Evolutionary conservation across 352 stramenopile species (phyloP), one percentile per base, ranked within the genome.

Genomic region (Phytophthora ramorum): DNA sequence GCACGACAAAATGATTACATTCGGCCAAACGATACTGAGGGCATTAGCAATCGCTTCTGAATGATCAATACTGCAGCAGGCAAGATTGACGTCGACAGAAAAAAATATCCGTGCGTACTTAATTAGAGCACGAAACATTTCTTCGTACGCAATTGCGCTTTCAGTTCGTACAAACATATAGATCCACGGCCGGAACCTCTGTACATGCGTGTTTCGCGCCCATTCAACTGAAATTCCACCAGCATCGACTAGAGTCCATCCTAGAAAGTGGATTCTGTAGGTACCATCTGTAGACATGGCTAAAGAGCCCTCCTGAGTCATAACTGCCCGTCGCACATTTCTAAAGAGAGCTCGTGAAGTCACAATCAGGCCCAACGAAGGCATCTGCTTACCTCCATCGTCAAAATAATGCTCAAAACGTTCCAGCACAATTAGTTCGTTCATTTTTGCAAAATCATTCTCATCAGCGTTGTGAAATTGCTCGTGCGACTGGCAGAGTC

Each of bases 121-220:
- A 5, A 46, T 37, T 2, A 57, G 13, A 4, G 50, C 35, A 1
- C 34, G 12, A 35, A 65, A 58, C 26, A 65, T 53, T 12, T 13
- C 7, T 19, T 58, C 26, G 24, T 65, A 65, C 2, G 57, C 57
- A 3, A 47, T 10, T 7, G 7, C 38, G 32, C 30, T 44, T 13
- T 66, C 58, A 9, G 48, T 66, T 5, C 20, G 16, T 1, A 66
- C 32, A 20, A 66, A 59, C 58, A 66, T 66, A 28, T 58, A 66
- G 5, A 59, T 14, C 47, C 46, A 58, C 4, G 47, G 57, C 12
- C 57, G 17, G 34, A 65, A 65, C 4, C 37, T n/a, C 26, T 65
- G 57, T 14, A 65, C 57, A 19, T 34, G 50, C 2, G n/a, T 24
- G 50, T 2, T 24, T 19, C 9, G 37, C 4, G 4, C 4, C 14